phyloP scores from a whole-genome alignment of 768 basidiomycete genomes.

The Hebeloma cylindrosporum region DNA sequence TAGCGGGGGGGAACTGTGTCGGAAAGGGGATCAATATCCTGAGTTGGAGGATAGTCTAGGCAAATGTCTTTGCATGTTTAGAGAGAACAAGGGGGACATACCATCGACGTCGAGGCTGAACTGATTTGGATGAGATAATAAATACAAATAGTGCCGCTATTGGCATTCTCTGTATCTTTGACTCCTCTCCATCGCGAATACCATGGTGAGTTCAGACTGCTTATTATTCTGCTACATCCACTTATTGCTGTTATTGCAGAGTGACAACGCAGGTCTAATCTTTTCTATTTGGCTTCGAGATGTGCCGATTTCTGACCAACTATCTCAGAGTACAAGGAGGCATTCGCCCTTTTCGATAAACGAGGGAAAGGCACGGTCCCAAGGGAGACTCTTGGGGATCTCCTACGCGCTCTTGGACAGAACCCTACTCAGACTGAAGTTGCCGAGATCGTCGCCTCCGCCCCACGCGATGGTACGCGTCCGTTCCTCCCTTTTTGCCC shows the following conservation, averaged over 20 bases:
- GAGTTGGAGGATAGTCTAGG: background rate
- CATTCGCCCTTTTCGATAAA: constrained; percentile 98
- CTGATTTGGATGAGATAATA: no score
- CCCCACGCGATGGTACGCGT: constrained; percentile 72
- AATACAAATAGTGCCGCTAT: constrained; percentile 6
- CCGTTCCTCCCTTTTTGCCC: background rate
- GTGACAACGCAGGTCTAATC: constrained; percentile 39
- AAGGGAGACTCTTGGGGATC: constrained; percentile 85
- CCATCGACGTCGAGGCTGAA: no score
- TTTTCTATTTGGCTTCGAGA: background rate
- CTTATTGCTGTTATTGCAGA: constrained; percentile 23
- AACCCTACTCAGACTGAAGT: constrained; percentile 99
- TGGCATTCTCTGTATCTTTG: constrained; percentile 9
- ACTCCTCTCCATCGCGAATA: constrained; percentile 18
- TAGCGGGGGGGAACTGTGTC: constrained; percentile 60
- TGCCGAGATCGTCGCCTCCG: constrained; percentile 67
- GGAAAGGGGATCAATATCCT: constrained; percentile 57
- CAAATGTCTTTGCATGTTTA: background rate
- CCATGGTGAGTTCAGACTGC: constrained; percentile 29
- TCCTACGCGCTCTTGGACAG: constrained; percentile 92
- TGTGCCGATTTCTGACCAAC: constrained; percentile 6
- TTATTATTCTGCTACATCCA: background rate
- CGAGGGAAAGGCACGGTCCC: constrained; percentile 90
- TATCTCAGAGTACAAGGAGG: constrained; percentile 89
- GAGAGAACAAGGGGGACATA: constrained; percentile 1